A percentile compares a stretch with the other conserved stretches of the same genome.
These are phyloP conservation scores for Nitzschia putrida DNA, from an alignment of 108 stramenopile genomes.

Conservation along the genomic window DNA sequence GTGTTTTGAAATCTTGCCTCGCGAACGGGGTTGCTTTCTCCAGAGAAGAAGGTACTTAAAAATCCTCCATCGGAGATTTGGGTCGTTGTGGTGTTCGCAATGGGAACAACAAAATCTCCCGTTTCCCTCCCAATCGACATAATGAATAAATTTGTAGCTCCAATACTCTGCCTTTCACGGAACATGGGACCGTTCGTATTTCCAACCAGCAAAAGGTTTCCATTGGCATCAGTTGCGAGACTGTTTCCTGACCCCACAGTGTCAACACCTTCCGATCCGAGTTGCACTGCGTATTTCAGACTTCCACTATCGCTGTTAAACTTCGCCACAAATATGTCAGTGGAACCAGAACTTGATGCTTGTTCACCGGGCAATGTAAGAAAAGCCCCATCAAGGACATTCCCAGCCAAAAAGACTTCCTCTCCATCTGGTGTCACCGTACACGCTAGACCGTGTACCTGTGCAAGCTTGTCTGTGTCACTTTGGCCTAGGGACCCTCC, in stretches of 20 bases:
- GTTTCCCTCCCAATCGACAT: constrained; percentile 48
- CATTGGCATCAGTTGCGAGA: constrained; percentile 45
- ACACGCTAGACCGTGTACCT: constrained; percentile 55
- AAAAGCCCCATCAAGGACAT: constrained; percentile 44
- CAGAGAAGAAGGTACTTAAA: background rate
- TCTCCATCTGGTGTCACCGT: constrained; percentile 59
- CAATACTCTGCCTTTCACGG: constrained; percentile 35
- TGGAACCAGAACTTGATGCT: constrained; percentile 27
- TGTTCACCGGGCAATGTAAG: background rate
- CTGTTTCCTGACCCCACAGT: constrained; percentile 51
- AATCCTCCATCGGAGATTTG: background rate
- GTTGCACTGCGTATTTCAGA: constrained; percentile 43
- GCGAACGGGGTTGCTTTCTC: background rate
- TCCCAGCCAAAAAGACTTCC: constrained; percentile 58
- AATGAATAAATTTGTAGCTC: constrained; percentile 50
- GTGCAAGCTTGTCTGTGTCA: constrained; percentile 16
- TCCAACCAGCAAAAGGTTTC: constrained; percentile 53
- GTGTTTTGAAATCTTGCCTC: constrained; percentile 5
- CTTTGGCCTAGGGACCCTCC: constrained; percentile 31
- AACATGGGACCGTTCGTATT: constrained; percentile 54
- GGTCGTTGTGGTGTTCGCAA: background rate
- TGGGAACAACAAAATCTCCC: constrained; percentile 5
- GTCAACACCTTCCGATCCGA: constrained; percentile 53
- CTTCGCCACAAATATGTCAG: constrained; percentile 57
- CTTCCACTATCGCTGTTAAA: constrained; percentile 40